phyloP scores from a whole-genome alignment of 495 filamentous ascomycete species.

The Penicillium cataractarum region DNA sequence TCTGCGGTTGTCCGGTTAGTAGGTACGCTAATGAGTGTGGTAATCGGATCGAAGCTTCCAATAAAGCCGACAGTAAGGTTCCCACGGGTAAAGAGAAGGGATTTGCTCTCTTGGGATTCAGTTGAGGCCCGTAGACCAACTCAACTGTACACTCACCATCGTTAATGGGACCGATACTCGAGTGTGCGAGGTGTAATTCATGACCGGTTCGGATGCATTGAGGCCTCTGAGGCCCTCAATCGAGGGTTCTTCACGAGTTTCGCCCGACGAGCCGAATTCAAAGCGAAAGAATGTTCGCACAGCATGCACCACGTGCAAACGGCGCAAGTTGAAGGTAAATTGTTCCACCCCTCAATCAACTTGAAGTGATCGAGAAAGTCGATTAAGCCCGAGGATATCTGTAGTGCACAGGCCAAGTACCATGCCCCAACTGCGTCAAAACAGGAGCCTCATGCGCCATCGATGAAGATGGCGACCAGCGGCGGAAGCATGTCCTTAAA shows the following conservation, averaged over 20 bases:
- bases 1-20: background rate
- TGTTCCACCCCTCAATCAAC: background rate
- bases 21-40: background rate
- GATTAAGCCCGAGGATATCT: background rate
- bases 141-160: background rate
- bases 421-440: constrained; percentile 40
- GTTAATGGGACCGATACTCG: background rate
- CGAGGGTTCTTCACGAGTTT: background rate
- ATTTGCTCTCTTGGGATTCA: background rate
- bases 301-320: background rate
- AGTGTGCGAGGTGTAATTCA: background rate
- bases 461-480: constrained; percentile 38
- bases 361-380: background rate
- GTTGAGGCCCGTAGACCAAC: background rate
- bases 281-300: background rate
- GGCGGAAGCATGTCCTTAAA: constrained; percentile 38
- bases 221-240: background rate
- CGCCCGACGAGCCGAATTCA: background rate
- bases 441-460: constrained; percentile 34
- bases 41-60: background rate
- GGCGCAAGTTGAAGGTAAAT: background rate
- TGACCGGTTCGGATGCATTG: background rate
- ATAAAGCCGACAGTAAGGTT: background rate
- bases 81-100: background rate
- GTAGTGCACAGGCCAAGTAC: constrained; percentile 37